phyloP scores from a whole-genome alignment of 176 grass and related monocot genomes.

The Ananas comosus region DNA sequence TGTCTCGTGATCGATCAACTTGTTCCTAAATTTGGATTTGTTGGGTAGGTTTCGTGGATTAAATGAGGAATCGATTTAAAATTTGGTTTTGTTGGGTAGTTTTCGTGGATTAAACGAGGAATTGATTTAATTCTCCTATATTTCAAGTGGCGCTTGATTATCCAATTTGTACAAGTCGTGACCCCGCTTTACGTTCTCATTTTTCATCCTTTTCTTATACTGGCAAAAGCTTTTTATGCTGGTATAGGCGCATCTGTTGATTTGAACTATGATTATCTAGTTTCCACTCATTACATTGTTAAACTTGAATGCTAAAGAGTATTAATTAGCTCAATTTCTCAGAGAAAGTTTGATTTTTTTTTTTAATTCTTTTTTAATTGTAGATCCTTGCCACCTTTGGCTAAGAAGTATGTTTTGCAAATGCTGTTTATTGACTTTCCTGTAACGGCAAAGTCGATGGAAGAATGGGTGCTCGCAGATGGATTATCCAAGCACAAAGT shows the following conservation, averaged over 20 bases:
- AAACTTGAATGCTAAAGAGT: background rate
- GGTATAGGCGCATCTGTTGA: too few relatives aligned
- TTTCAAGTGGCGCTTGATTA: background rate
- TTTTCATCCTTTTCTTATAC: background rate
- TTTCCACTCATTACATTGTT: too few relatives aligned
- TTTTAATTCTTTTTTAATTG: background rate
- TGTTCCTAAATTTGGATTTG: background rate
- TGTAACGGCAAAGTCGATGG: constrained; percentile 44
- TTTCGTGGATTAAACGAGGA: too few relatives aligned
- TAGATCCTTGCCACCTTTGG: constrained; percentile 72
- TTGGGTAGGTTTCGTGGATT: too few relatives aligned
- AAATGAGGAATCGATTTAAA: too few relatives aligned
- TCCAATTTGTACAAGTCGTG: background rate
- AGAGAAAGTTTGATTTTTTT: background rate
- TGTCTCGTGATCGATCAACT: background rate
- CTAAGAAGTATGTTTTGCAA: constrained; percentile 81
- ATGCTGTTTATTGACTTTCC: constrained; percentile 56
- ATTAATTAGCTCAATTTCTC: background rate
- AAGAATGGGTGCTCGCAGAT: constrained; percentile 77
- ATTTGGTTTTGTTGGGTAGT: too few relatives aligned
- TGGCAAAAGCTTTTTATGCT: too few relatives aligned
- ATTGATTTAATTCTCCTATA: too few relatives aligned
- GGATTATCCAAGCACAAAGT: constrained; percentile 72
- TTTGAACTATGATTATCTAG: too few relatives aligned
- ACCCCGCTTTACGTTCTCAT: background rate